phyloP scores from a whole-genome alignment of 371 early-diverging fungal genomes.

The Apophysomyces elegans region DNA sequence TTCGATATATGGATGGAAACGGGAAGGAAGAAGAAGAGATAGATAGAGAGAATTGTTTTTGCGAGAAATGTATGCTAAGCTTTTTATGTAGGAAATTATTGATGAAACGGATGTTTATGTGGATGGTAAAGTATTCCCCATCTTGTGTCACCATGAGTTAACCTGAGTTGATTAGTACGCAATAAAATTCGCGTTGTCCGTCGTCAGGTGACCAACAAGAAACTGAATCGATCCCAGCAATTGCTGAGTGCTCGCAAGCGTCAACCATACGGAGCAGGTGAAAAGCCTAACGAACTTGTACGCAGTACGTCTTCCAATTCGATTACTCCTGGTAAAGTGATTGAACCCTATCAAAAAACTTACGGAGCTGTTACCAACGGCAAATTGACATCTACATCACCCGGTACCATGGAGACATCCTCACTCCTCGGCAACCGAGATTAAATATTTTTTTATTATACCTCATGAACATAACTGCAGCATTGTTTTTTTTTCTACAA shows the following conservation, averaged over 20 bases:
- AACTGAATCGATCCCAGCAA: constrained; percentile 3
- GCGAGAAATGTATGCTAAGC: too few relatives aligned
- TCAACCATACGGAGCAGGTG: neutral
- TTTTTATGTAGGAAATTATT: constrained; percentile 75
- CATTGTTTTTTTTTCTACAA: neutral
- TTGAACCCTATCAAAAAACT: constrained; percentile 23
- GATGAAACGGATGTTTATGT: constrained; percentile 95
- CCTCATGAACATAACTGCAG: neutral
- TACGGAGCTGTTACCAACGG: constrained; percentile 22
- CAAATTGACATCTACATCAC: constrained; percentile 17
- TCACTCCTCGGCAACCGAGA: neutral
- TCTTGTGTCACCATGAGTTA: neutral
- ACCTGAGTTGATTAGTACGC: constrained; percentile 27
- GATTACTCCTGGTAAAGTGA: constrained; percentile 16
- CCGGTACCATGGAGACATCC: neutral
- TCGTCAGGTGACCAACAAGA: constrained; percentile 35
- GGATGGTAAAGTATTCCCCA: constrained; percentile 54
- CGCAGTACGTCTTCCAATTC: constrained; percentile 8
- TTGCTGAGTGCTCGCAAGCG: neutral
- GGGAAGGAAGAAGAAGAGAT: too few relatives aligned
- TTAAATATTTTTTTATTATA: constrained; percentile 1
- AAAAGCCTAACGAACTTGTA: neutral
- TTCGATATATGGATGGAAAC: too few relatives aligned
- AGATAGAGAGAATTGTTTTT: too few relatives aligned
- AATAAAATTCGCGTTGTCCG: constrained; percentile 50